Percentiles rank a stretch among this genome's conserved stretches.
Evolutionary conservation across 805 yeast genomes (phyloP).

Genomic region (Yarrowia bubula): DNA sequence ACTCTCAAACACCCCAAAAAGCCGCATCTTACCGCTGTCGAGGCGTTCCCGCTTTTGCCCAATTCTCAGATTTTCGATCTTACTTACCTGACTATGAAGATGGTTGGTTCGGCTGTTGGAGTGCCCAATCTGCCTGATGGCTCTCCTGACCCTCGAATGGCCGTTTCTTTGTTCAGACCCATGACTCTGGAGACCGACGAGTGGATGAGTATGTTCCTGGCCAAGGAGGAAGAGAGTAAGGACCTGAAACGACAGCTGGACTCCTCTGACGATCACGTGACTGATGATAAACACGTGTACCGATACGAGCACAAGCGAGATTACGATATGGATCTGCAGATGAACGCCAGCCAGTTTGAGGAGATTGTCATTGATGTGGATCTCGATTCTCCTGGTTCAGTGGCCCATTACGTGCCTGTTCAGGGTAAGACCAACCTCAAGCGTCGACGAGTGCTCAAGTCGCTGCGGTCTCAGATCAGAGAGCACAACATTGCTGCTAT

Average conservation of each 20-base stretch:
- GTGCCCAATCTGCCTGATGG: slow-evolving; percentile 31
- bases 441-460: slow-evolving; percentile 73
- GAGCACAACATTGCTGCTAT: slow-evolving; percentile 61
- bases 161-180: slow-evolving; percentile 64
- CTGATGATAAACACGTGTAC: slow-evolving; percentile 52
- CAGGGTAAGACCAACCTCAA: slow-evolving; percentile 75
- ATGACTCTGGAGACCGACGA: slow-evolving; percentile 67
- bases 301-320: slow-evolving; percentile 68
- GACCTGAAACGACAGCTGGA: slow-evolving; percentile 46
- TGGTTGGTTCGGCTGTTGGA: slow-evolving; percentile 49
- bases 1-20: slow-evolving; percentile 74
- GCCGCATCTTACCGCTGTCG: slow-evolving; percentile 68
- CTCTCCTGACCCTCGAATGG: slow-evolving; percentile 35
- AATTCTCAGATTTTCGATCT: slow-evolving; percentile 90
- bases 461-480: slow-evolving; percentile 48
- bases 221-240: slow-evolving; percentile 44
- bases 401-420: slow-evolving; percentile 76
- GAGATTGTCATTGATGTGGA: slow-evolving; percentile 69
- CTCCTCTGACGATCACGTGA: slow-evolving; percentile 44
- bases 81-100: slow-evolving; percentile 44
- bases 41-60: slow-evolving; percentile 79
- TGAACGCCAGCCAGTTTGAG: slow-evolving; percentile 48
- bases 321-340: slow-evolving; percentile 65
- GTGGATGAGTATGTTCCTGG: slow-evolving; percentile 71
- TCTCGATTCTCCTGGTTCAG: slow-evolving; percentile 36